These are phyloP conservation scores for Sphaerulina populicola DNA, from an alignment of 2,329 filamentous ascomycete species.

Conservation along the genomic window DNA sequence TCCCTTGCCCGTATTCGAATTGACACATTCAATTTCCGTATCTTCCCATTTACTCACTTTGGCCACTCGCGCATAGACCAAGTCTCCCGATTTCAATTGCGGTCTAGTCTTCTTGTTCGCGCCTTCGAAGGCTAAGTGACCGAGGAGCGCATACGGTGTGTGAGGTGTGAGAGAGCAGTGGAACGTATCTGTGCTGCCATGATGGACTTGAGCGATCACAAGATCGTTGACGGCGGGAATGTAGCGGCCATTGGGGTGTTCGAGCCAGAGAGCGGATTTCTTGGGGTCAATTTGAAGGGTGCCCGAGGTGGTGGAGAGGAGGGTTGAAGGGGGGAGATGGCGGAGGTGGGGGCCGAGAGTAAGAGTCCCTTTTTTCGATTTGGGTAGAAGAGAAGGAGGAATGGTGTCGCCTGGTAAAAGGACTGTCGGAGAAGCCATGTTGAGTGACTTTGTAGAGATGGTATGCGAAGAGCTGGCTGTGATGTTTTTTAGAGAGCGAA, in stretches of 20 bases:
- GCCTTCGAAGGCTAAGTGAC: conserved; percentile 84
- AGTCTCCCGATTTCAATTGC: conserved; percentile 60
- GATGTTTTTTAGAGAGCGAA: too few species aligned
- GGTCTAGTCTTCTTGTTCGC: conserved; percentile 89
- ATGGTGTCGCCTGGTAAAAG: conserved; percentile 78
- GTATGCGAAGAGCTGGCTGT: too few species aligned
- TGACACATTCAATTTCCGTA: conserved; percentile 82
- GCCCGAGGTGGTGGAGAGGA: conserved; percentile 60
- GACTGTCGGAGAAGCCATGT: conserved; percentile 38
- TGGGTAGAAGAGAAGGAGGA: conserved; percentile 57
- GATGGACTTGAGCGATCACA: conserved; percentile 77
- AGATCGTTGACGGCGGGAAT: conserved; percentile 71
- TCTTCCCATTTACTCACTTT: conserved; percentile 76
- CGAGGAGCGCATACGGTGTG: conserved; percentile 59
- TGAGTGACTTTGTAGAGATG: not conserved
- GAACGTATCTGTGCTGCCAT: conserved; percentile 67
- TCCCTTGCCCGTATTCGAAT: conserved; percentile 73
- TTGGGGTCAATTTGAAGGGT: conserved; percentile 58
- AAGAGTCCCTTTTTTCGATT: conserved; percentile 56
- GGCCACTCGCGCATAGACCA: conserved; percentile 81
- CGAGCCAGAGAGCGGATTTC: conserved; percentile 73
- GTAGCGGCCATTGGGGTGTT: conserved; percentile 65
- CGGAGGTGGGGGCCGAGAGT: conserved; percentile 78
- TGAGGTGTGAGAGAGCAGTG: conserved; percentile 65
- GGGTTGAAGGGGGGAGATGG: conserved; percentile 66